Percentiles rank a stretch among this genome's conserved stretches.
phyloP scores from a whole-genome alignment of 2,329 filamentous ascomycete genomes.

The Hypomyces rosellus region DNA sequence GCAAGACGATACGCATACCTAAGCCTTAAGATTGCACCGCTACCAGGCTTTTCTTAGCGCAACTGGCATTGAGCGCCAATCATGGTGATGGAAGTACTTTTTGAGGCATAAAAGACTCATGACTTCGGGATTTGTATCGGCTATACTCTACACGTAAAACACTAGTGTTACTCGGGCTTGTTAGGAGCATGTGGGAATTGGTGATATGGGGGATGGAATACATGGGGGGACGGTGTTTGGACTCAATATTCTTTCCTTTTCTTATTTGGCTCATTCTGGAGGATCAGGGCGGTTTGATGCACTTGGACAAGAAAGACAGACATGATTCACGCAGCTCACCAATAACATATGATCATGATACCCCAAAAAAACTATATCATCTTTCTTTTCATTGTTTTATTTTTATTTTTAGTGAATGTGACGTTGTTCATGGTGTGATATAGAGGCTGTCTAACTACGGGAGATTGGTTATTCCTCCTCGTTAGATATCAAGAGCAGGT shows the following conservation, averaged over 20 bases:
- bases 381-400: neutral
- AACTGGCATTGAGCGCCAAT: neutral
- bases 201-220: neutral
- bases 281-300: neutral
- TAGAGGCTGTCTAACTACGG: neutral
- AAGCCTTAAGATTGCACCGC: slow-evolving; percentile 55
- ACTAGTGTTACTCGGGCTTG: neutral
- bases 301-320: slow-evolving; percentile 2
- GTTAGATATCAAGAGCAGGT: neutral
- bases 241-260: neutral
- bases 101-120: neutral
- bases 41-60: neutral
- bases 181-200: neutral
- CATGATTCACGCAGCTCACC: slow-evolving; percentile 6
- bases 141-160: neutral
- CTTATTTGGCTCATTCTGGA: neutral
- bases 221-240: neutral
- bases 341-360: slow-evolving; percentile 14
- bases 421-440: neutral
- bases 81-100: slow-evolving; percentile 1
- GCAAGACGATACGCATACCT: slow-evolving; percentile 88
- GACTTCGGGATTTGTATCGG: neutral
- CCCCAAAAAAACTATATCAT: slow-evolving; percentile 2
- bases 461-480: neutral
- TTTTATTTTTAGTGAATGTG: neutral